Base-by-base conservation (phyloP, 179 eudicot species). In the Gypsophila paniculata region DNA sequence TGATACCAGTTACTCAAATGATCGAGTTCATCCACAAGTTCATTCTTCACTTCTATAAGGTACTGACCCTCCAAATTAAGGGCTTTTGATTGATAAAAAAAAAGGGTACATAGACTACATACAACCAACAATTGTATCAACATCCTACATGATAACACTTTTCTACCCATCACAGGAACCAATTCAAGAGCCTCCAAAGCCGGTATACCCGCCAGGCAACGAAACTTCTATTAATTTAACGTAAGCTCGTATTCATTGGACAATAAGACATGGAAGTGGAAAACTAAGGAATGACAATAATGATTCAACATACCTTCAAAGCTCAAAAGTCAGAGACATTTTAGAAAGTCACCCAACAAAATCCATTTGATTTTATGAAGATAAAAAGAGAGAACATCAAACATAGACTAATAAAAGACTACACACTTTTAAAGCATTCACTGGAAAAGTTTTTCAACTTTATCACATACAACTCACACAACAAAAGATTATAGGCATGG, bases 1-100 rank as follows among this genome's bases (percentile, higher is more conserved):
- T 65, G 71, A 77, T 74, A 26, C 85, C 85, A 82, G 29, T 82
- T 62, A 14, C 70, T 69, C 53, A 82, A 53, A 42, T 74, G 10
- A 58, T 79, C 58, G 51, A 59, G 26, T 46, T 64, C 46, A 70
- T 82, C 85, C 5, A 79, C 60, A n/a, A 82, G 26, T 6, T 42
- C 69, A 19, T 62, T 72, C 75, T 82, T 82, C 67, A 82, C 73
- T 55, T 76, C 76, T 71, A 82, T 74, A 23, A 82, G 85, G 65
- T 38, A 72, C 61, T 76, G 38, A 64, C 83, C 85, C 75, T 82
- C 85, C 74, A 74, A 79, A 72, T 79, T 82, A 55, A 82, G 76
- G 48, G 62, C 78, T 71, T 55, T 39, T 76, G 77, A 72, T 57
- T 76, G 76, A 80, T 67, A 72, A 76, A 59, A 53, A 71, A 79